A percentile compares a stretch with the other conserved stretches of the same genome.
Evolutionary conservation across 2,329 filamentous ascomycete genomes (phyloP).

Genomic region (Chalaropsis thielavioides): DNA sequence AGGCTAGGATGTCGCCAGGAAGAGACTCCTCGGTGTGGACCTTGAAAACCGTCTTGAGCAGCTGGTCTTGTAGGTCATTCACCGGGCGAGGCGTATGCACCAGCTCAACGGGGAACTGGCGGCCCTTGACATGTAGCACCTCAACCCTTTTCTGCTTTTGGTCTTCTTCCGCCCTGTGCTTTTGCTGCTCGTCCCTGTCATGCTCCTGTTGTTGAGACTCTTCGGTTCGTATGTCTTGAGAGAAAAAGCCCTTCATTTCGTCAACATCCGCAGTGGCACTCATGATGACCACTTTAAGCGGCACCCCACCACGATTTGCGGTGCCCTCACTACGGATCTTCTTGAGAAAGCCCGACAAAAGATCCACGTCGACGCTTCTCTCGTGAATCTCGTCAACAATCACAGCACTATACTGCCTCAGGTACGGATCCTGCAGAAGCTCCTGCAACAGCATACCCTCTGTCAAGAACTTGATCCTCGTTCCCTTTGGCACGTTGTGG

Average conservation of each 20-base stretch:
- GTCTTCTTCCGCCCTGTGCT: not conserved
- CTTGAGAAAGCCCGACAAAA: slow-evolving; percentile 77
- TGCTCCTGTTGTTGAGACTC: not conserved
- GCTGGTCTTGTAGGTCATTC: slow-evolving; percentile 65
- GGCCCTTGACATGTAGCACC: slow-evolving; percentile 55
- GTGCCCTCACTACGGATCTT: slow-evolving; percentile 52
- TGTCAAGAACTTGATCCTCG: slow-evolving; percentile 82
- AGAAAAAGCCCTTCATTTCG: slow-evolving; percentile 56
- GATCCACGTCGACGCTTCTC: slow-evolving; percentile 82
- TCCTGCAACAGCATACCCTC: slow-evolving; percentile 96
- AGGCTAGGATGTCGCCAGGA: slow-evolving; percentile 88
- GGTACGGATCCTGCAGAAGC: slow-evolving; percentile 67
- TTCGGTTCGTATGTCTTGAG: slow-evolving; percentile 16
- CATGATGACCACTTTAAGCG: slow-evolving; percentile 87
- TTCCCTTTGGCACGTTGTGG: slow-evolving; percentile 65
- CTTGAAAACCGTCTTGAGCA: slow-evolving; percentile 69
- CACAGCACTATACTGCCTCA: slow-evolving; percentile 76
- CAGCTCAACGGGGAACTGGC: slow-evolving; percentile 72
- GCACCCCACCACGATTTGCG: slow-evolving; percentile 52
- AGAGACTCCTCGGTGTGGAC: slow-evolving; percentile 77
- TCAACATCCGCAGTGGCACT: slow-evolving; percentile 89
- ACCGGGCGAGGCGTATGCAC: slow-evolving; percentile 61
- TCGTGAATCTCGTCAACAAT: slow-evolving; percentile 97
- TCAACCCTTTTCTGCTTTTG: slow-evolving; percentile 16
- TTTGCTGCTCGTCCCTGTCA: not conserved